Percentiles rank a stretch among this genome's conserved stretches.
These are phyloP conservation scores for Moesziomyces sp. DNA, from an alignment of 1,284 basidiomycete genomes.

Conservation along the genomic window DNA sequence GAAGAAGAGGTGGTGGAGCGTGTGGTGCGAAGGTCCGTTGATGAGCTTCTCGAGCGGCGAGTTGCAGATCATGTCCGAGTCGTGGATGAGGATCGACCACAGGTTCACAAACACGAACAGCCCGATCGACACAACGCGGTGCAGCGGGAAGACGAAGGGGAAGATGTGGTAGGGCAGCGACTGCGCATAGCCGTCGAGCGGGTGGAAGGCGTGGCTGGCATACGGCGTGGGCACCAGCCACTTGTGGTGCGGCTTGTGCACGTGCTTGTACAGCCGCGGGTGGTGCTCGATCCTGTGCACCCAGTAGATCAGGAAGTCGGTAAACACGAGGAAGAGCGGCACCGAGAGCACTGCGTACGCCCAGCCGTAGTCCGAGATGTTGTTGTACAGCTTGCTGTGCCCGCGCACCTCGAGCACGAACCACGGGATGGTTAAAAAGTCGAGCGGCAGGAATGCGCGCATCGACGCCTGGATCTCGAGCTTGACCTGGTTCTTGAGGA, in stretches of 20 bases:
- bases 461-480: slow-evolving; percentile 84
- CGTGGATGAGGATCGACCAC: slow-evolving; percentile 77
- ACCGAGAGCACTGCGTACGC: slow-evolving; percentile 63
- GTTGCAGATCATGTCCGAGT: slow-evolving; percentile 99
- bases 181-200: slow-evolving; percentile 91
- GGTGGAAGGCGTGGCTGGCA: slow-evolving; percentile 97
- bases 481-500: slow-evolving; percentile 82
- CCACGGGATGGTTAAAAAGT: slow-evolving; percentile 86
- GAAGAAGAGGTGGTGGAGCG: slow-evolving; percentile 94
- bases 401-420: slow-evolving; percentile 93
- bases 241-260: slow-evolving; percentile 98
- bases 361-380: slow-evolving; percentile 72
- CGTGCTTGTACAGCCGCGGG: slow-evolving; percentile 84
- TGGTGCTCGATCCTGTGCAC: slow-evolving; percentile 90
- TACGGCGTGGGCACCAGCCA: slow-evolving; percentile 98
- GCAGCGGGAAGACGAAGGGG: slow-evolving; percentile 89
- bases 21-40: slow-evolving; percentile 98
- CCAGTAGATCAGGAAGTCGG: slow-evolving; percentile 93
- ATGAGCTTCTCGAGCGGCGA: slow-evolving; percentile 88
- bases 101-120: slow-evolving; percentile 67
- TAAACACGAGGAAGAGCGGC: slow-evolving; percentile 81
- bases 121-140: slow-evolving; percentile 69
- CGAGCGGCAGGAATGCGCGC: slow-evolving; percentile 77
- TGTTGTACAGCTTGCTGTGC: slow-evolving; percentile 81
- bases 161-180: slow-evolving; percentile 95